A percentile compares a stretch with the other conserved stretches of the same genome.
Evolutionary conservation across 2,329 filamentous ascomycete species (phyloP).

Genomic region (Pseudomassariella vexata): DNA sequence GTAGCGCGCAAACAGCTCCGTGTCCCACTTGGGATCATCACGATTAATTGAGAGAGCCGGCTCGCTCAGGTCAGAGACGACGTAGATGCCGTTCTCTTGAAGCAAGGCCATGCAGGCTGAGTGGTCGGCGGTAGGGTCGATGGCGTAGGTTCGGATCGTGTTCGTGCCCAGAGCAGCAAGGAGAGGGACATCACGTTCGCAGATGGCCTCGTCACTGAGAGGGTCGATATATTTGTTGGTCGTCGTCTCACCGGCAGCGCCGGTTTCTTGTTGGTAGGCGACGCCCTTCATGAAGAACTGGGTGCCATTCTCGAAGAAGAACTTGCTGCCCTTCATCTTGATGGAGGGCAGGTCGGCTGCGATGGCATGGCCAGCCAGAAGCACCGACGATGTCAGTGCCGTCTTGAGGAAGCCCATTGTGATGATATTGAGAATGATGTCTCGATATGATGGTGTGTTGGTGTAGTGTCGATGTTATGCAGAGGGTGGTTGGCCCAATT

Average conservation of each 20-base stretch:
- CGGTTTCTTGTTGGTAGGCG: constrained; percentile 66
- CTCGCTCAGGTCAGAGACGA: constrained; percentile 68
- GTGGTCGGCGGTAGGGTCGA: constrained; percentile 64
- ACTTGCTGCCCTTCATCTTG: constrained; percentile 32
- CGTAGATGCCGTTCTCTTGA: constrained; percentile 68
- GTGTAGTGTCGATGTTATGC: not conserved
- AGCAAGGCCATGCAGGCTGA: constrained; percentile 64
- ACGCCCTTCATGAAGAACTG: constrained; percentile 63
- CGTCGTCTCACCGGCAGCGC: constrained; percentile 29
- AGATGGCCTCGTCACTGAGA: constrained; percentile 54
- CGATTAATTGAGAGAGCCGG: constrained; percentile 67
- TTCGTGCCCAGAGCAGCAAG: constrained; percentile 64
- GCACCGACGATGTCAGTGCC: constrained; percentile 19
- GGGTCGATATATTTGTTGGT: constrained; percentile 59
- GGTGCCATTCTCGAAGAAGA: constrained; percentile 62
- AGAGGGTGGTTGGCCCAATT: too few species aligned
- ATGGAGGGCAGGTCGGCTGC: constrained; percentile 26
- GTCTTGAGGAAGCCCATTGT: constrained; percentile 23
- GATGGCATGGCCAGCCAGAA: constrained; percentile 18
- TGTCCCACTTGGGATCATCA: constrained; percentile 60
- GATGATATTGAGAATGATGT: constrained; percentile 6
- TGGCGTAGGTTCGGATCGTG: constrained; percentile 71
- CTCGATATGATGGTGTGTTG: not conserved
- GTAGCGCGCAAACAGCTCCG: constrained; percentile 63
- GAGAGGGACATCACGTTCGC: constrained; percentile 66